Evolutionary conservation across 2,329 filamentous ascomycete genomes (phyloP), one percentile per base, ranked within the genome.

Genomic region (Fusarium secorum): DNA sequence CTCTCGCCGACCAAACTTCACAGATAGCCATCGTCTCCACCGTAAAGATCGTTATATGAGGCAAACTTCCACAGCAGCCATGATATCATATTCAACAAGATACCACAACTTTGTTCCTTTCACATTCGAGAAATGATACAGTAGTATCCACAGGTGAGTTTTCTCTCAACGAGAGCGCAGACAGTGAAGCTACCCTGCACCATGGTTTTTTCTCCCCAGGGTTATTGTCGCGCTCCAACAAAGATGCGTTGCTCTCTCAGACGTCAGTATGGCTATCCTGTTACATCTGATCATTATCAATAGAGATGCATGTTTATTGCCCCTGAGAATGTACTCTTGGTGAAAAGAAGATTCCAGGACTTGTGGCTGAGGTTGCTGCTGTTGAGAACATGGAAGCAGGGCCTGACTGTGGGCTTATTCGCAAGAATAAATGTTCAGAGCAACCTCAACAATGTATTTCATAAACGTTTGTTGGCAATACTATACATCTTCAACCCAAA

Each of bases 21-120:
- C 10, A 18, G 15, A 5, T 7, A 5, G 20, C 11, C 11, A 26
- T 14, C 3, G 14, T 22, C 20, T 22, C 15, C 0, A 15, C 2
- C 11, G 6, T 13, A 5, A 5, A 7, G 13, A 11, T 30, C 15
- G 3, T 6, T 13, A 15, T 17, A 5, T 22, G 1, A 22, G 7
- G 28, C 11, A 3, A 32, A 22, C 15, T 30, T 18, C 6, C 1
- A 18, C 2, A 20, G 6, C 3, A 24, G 2, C 7, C 2, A 3
- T 26, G 32, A 20, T 20, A 14, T 3, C 18, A 6, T 17, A 5
- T 30, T 17, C 7, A 4, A 11, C 1, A 17, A 51, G 3, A 6
- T 7, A 15, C 15, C 9, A 35, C 8, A 4, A 1, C 8, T 8
- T 14, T 11, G 3, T 20, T 36, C 4, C 17, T 11, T 15, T 51